Conservation (phyloP, 1,284 basidiomycete genomes). For the Boletus nobilissimus region DNA sequence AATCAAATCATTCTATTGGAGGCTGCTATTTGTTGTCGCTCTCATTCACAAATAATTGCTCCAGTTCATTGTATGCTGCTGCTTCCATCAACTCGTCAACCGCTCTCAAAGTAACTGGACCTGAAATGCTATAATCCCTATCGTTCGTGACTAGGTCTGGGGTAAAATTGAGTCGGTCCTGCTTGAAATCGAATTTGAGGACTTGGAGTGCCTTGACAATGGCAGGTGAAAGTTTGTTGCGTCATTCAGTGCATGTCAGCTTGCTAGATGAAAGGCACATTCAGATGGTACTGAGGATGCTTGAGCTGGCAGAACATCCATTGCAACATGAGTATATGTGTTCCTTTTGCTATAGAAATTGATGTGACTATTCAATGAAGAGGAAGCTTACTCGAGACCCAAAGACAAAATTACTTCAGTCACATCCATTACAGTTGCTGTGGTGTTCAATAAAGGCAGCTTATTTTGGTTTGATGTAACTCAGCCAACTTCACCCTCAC, state of each 20-base stretch:
- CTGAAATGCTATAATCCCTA: neutral
- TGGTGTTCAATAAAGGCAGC: no score
- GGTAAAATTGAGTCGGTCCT: neutral
- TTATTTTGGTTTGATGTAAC: no score
- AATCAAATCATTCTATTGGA: neutral
- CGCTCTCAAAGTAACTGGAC: neutral
- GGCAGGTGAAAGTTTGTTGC: neutral
- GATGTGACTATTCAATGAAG: no score
- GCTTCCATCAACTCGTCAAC: neutral
- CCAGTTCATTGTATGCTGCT: neutral
- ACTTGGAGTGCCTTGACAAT: neutral
- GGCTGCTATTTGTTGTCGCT: neutral
- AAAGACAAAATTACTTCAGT: no score
- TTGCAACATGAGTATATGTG: neutral
- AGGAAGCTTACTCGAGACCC: no score
- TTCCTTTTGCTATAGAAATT: neutral
- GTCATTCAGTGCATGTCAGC: neutral
- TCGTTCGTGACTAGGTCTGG: neutral
- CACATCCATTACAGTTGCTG: no score
- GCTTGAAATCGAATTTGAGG: neutral
- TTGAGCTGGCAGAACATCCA: neutral
- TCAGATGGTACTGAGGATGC: neutral
- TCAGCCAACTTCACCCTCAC: no score
- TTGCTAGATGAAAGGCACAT: neutral
- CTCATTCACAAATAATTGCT: neutral